These are phyloP conservation scores for Solanum neorickii DNA, from an alignment of 257 asterid species.

Conservation along the genomic window DNA sequence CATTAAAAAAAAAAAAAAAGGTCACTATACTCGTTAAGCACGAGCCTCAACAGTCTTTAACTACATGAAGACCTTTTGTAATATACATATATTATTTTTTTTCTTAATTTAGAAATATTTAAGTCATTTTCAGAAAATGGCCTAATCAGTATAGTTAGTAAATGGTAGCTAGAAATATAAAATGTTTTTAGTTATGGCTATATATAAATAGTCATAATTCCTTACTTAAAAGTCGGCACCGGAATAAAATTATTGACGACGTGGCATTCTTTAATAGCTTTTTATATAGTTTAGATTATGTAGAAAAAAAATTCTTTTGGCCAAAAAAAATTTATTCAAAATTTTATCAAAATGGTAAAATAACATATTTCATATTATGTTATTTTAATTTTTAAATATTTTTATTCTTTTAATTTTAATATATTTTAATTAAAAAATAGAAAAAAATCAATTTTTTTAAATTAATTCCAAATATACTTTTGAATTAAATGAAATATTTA, in stretches of 20 bases:
- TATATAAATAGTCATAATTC: not conserved
- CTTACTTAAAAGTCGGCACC: not conserved
- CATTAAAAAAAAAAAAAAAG: not conserved
- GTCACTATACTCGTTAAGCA: slow-evolving; percentile 14
- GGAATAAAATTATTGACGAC: not conserved
- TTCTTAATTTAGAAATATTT: not conserved
- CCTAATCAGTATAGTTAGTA: not conserved
- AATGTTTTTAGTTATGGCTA: not conserved
- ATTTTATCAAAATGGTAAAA: too few species aligned
- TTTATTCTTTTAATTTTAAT: too few species aligned
- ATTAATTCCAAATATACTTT: not conserved
- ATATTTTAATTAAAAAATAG: too few species aligned
- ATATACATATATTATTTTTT: not conserved
- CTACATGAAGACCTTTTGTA: not conserved
- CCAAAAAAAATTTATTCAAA: too few species aligned
- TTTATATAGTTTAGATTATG: not conserved
- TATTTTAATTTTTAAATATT: too few species aligned
- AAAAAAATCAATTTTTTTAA: too few species aligned
- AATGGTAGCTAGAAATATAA: not conserved
- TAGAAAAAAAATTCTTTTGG: too few species aligned
- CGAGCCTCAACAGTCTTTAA: slow-evolving; percentile 12
- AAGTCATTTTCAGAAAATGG: not conserved
- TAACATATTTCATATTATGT: too few species aligned
- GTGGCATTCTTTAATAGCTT: not conserved
- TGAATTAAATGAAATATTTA: not conserved